phyloP scores from a whole-genome alignment of 495 filamentous ascomycete species.

The Collariella sp. region DNA sequence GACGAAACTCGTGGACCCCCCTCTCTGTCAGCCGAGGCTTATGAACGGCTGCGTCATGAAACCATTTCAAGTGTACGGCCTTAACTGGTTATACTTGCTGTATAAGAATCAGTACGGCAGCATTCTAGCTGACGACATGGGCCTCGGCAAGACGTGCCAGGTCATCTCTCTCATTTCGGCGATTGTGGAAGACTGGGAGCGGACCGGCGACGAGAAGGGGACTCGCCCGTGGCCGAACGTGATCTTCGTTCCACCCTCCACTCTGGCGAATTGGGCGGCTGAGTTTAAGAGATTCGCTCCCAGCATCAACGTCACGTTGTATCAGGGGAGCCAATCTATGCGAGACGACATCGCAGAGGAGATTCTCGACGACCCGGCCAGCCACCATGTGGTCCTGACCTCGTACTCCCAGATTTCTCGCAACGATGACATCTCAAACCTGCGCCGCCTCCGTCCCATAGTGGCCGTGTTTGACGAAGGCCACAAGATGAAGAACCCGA shows the following conservation, averaged over 20 bases:
- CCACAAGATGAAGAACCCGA: slow-evolving; percentile 79
- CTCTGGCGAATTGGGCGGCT: slow-evolving; percentile 87
- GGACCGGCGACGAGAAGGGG: slow-evolving; percentile 12
- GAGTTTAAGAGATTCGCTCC: slow-evolving; percentile 89
- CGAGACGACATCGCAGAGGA: slow-evolving; percentile 55
- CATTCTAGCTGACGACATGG: slow-evolving; percentile 97
- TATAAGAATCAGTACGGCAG: slow-evolving; percentile 70
- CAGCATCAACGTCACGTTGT: slow-evolving; percentile 61
- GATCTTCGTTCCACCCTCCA: slow-evolving; percentile 84
- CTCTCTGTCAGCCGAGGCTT: slow-evolving; percentile 52
- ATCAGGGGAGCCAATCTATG: slow-evolving; percentile 63
- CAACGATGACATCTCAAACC: slow-evolving; percentile 32
- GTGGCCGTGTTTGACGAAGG: slow-evolving; percentile 89
- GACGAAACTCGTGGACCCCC: slow-evolving; percentile 22
- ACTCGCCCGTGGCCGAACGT: slow-evolving; percentile 68
- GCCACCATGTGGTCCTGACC: slow-evolving; percentile 80
- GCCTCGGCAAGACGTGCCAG: slow-evolving; percentile 93
- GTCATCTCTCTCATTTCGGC: slow-evolving; percentile 89
- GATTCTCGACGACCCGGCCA: slow-evolving; percentile 51
- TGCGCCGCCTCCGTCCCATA: slow-evolving; percentile 38
- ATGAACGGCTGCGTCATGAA: slow-evolving; percentile 72
- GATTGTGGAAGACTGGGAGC: slow-evolving; percentile 50
- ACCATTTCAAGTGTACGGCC: slow-evolving; percentile 84
- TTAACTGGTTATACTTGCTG: slow-evolving; percentile 85
- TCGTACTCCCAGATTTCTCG: slow-evolving; percentile 56